Base-by-base conservation (phyloP, 352 stramenopile species). In the Globisporangium heterothallicum region DNA sequence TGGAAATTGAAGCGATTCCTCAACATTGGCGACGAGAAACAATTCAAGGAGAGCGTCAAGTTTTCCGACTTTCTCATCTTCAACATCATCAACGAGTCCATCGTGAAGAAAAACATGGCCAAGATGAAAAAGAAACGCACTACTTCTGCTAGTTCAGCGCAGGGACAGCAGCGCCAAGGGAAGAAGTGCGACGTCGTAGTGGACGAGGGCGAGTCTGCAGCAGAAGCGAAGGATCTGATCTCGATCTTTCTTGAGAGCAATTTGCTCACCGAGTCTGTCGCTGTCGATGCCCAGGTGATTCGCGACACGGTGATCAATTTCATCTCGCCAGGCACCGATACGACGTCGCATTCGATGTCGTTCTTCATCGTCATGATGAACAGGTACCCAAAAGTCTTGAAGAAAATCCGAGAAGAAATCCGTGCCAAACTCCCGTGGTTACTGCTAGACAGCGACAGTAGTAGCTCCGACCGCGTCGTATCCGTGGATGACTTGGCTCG, bases 281-380 rank as follows among this genome's bases (percentile, higher is more conserved):
- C 26, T 16, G 27, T 48, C 18, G 38, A 56, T 18, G 40, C 40
- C 6, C 53, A 56, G 18, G 22, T 56, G 49, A 56, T 85, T 12
- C 66, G 70, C 32, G 68, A 86, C 56, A 70, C 85, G 25, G 52
- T 82, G 27, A 66, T 86, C 42, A 79, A 74, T 46, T 81, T 86
- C 48, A 63, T 86, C 26, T 63, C 83, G 8, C 74, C 70, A 24
- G 74, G 74, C 22, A 56, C 64, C 1, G 74, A 84, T 41, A 86
- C 74, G 14, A 86, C 74, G 14, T 63, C 73, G 4, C 58, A 59
- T 38, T 66, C 65, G 6, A 48, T 83, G 30, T 64, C 50, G 18
- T 83, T 74, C 61, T 64, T 78, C 32, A 42, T 84, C 29, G 69
- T 78, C 32, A 63, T 76, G 48, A 54, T 86, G 22, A 63, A 64